These are phyloP conservation scores for Rhizopus stolonifer DNA, from an alignment of 371 early-diverging fungal genomes.

Conservation along the genomic window DNA sequence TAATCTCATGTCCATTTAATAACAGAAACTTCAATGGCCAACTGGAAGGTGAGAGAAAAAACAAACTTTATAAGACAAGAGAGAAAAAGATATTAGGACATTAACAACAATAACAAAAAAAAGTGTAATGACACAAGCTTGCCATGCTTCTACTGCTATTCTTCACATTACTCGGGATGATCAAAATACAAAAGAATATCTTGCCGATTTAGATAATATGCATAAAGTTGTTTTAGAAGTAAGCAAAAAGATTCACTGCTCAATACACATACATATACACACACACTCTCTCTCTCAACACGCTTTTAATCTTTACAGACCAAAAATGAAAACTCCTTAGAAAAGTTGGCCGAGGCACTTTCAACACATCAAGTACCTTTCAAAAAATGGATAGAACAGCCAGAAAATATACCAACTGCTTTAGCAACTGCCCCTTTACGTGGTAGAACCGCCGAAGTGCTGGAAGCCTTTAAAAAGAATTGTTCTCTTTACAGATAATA, in stretches of 20 bases:
- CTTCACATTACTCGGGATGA: constrained; percentile 63
- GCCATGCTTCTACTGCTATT: constrained; percentile 79
- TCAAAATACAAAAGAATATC: constrained; percentile 50
- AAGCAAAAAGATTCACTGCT: not conserved
- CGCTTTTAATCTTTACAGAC: constrained; percentile 49
- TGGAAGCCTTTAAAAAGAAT: constrained; percentile 65
- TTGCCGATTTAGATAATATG: constrained; percentile 59
- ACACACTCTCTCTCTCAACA: no score
- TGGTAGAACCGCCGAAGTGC: constrained; percentile 51
- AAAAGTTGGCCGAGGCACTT: constrained; percentile 58
- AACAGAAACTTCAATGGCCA: constrained; percentile 66
- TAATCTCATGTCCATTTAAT: not conserved
- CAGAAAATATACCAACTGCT: constrained; percentile 81
- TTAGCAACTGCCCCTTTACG: constrained; percentile 79
- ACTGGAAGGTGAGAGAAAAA: constrained; percentile 67
- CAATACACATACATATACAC: not conserved
- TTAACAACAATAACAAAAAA: no score
- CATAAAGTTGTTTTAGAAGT: constrained; percentile 71
- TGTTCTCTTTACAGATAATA: constrained; percentile 49
- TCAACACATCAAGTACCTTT: constrained; percentile 57
- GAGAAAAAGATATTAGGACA: no score
- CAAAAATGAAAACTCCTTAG: constrained; percentile 69
- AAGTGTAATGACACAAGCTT: constrained; percentile 85
- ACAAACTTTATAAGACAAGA: not conserved
- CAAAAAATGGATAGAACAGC: constrained; percentile 81